Base-by-base conservation (phyloP, 2,329 filamentous ascomycete species). In the Sporothrix dimorphospora region DNA sequence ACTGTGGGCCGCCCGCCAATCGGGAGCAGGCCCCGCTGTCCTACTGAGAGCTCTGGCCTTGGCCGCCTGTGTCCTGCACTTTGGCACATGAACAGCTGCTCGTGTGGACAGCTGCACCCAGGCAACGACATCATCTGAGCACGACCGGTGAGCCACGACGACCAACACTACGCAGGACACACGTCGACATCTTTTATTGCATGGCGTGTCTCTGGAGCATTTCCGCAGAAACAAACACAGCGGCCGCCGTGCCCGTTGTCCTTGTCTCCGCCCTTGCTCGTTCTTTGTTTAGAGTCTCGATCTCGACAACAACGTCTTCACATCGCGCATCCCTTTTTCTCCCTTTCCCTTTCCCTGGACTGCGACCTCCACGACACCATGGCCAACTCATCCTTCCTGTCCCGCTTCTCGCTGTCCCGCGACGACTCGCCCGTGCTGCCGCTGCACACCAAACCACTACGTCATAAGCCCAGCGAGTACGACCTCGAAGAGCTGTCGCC, bases 401-500 rank as follows among this genome's bases (percentile, higher is more conserved):
- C 79, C 7, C 78, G 79, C 24, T 73, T 81, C 8, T 77, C 77
- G 24, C 71, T 79, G 57, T 74, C 76, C 1, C 76, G 76, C 65
- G 76, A 77, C 49, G 66, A 61, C 1, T 69, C 70, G 4, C 76
- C 78, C 1, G 71, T 78, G 27, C 77, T 80, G 12, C 78, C 79
- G 8, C 72, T 79, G 51, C 76, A 80, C 67, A 73, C 67, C 12
- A 70, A 71, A 3, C 70, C 77, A 14, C 73, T 79, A 6, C 79
- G 76, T 24, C 78, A 76, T 45, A 76, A 79, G 71, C 73, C 75
- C 14, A 80, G 78, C 78, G 80, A 80, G 53, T 81, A 81, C 74
- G 77, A 79, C 72, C 73, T 81, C 11, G 73, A 76, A 55, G 79
- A 81, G 19, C 77, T 81, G 6, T 79, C 79, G 0, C 79, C 80